Base-by-base conservation (phyloP, 2,329 filamentous ascomycete genomes). In the Colletotrichum liaoningense region DNA sequence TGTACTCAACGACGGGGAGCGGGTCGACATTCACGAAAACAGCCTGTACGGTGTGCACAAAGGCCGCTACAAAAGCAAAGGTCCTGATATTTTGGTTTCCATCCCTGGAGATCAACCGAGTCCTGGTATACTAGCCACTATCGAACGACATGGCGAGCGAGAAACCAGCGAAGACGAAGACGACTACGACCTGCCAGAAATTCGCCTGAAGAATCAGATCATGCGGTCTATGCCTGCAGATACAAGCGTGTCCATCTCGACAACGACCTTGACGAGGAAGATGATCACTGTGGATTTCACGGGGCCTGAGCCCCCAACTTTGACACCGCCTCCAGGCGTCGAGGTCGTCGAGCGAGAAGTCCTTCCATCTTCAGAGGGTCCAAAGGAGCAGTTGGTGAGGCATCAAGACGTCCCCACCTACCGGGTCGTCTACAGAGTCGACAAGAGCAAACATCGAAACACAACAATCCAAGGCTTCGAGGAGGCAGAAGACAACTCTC, bases 201-300 rank as follows among this genome's bases (percentile, higher is more conserved):
- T 79, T 55, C 84, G 82, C 57, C 86, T 89, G 62, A 89, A 84
- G 79, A 86, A 83, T 74, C 88, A 88, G 75, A 91, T 89, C 60
- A 80, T 88, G 75, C 86, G 86, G 62, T 85, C 91, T 0, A 79
- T 92, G 5, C 86, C 90, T 1, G 80, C 86, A 0, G 87, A 89
- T 57, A 88, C 90, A 0, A 86, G 86, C n/a, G 87, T 92, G 6
- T 89, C 89, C 9, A 89, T 92, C 49, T 88, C 87, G 1, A 91
- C 89, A 6, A 87, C 88, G 3, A 89, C 90, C 0, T 87, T 86
- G 1, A 91, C 88, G 1, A 90, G 88, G 8, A 91, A 92, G 74
- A 92, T 86, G 16, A 90, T 93, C 76, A 92, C 91, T 0, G 90
- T 93, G 3, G 90, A 93, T 66, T 87, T 93, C 49, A 86, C 86